Conservation (phyloP, 257 asterid genomes). For the Penstemon davidsonii region DNA sequence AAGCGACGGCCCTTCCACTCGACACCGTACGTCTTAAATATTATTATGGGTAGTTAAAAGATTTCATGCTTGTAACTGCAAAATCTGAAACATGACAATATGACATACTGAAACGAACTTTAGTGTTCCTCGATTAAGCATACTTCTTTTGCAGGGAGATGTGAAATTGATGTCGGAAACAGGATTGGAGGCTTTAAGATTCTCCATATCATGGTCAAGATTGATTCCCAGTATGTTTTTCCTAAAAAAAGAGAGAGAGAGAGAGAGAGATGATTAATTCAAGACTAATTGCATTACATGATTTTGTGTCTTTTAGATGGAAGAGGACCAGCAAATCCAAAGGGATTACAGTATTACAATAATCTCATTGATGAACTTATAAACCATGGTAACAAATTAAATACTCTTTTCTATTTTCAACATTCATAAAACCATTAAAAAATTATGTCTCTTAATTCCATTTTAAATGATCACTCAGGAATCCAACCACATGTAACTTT, state of each 20-base stretch:
- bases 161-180: conserved; percentile 36
- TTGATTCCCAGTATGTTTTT: conserved; percentile 40
- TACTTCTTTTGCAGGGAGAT: conserved; percentile 34
- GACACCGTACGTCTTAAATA: too few relatives aligned
- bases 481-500: conserved; percentile 58
- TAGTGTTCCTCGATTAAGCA: too few relatives aligned
- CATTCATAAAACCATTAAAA: too few relatives aligned
- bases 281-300: neutral
- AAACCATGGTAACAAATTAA: conserved; percentile 30
- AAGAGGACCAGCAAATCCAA: conserved; percentile 41
- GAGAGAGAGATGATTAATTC: too few relatives aligned
- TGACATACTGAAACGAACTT: too few relatives aligned
- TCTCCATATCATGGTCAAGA: conserved; percentile 49
- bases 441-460: too few relatives aligned
- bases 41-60: too few relatives aligned
- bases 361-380: conserved; percentile 41
- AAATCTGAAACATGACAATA: too few relatives aligned
- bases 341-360: conserved; percentile 47
- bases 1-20: too few relatives aligned
- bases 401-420: too few relatives aligned
- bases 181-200: conserved; percentile 40
- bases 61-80: too few relatives aligned
- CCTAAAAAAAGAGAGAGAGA: neutral
- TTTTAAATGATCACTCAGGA: conserved; percentile 33
- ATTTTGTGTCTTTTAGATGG: conserved; percentile 31